These are phyloP conservation scores for Potentilla sterilis DNA, from an alignment of 306 rosid genomes.

Conservation along the genomic window DNA sequence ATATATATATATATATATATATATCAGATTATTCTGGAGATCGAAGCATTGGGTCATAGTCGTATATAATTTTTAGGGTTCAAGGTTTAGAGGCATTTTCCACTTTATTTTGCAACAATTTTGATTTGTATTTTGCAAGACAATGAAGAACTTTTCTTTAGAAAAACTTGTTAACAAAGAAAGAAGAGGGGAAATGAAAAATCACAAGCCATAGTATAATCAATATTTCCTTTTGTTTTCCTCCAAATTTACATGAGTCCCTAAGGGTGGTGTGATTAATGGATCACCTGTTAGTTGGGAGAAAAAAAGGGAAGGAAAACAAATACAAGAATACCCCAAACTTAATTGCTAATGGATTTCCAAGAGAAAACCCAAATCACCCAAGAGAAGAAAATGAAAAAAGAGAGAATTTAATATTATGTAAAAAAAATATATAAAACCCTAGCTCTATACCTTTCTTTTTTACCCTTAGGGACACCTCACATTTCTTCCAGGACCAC, in stretches of 20 bases:
- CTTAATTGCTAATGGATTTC: slow-evolving; percentile 41
- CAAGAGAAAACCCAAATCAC: slow-evolving; percentile 52
- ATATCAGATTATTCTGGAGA: background rate
- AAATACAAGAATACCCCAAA: slow-evolving; percentile 51
- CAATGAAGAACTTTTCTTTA: background rate
- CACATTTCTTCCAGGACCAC: slow-evolving; percentile 94
- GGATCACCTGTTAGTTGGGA: slow-evolving; percentile 53
- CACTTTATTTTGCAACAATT: background rate
- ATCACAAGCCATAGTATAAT: slow-evolving; percentile 45
- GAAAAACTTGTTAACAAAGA: background rate
- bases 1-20: background rate
- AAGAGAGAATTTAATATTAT: slow-evolving; percentile 11
- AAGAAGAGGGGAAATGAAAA: background rate
- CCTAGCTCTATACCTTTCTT: slow-evolving; percentile 31
- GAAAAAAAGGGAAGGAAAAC: slow-evolving; percentile 29
- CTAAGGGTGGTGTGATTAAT: slow-evolving; percentile 46
- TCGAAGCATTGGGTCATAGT: background rate
- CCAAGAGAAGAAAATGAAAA: slow-evolving; percentile 13
- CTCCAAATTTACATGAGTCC: slow-evolving; percentile 55
- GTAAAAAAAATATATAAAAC: slow-evolving; percentile 14
- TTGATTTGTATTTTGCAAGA: background rate
- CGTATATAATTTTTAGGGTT: background rate
- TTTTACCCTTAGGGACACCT: slow-evolving; percentile 65
- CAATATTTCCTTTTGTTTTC: slow-evolving; percentile 47
- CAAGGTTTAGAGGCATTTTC: background rate